Base-by-base conservation (phyloP, 805 yeast species). In the Kluyveromyces lactis region DNA sequence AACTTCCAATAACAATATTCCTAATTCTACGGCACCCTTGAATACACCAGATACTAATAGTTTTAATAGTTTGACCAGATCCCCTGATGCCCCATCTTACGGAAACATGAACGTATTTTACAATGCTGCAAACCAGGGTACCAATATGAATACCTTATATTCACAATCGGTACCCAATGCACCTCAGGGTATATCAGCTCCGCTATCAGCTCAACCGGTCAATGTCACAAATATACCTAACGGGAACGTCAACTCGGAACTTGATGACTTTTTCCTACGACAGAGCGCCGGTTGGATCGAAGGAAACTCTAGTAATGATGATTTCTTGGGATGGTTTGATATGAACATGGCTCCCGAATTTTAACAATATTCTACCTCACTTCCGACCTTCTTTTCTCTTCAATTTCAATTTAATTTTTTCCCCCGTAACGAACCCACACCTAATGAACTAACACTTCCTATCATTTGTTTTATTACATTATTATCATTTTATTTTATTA, bases 251-350 rank as follows among this genome's bases (percentile, higher is more conserved):
- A 34, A 34, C 21, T 45, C 50, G 8, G 58, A 50, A 18, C 37
- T 77, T 51, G 79, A 81, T 50, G 68, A 69, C 15, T 81, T 83
- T 48, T 77, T 83, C 61, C 86, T 81, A 55, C 86, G 81, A 57
- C 92, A 84, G 49, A 82, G 87, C 19, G 77, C 80, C 26, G 89
- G 86, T 23, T 86, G 95, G 95, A 72, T 80, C 55, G 87, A 85
- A 53, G 80, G 78, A 24, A 85, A 79, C 33, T 51, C 55, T n/a
- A 52, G 51, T 36, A 54, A 56, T 10, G 97, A 89, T 54, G 97
- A 89, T 56, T 82, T 89, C 52, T 65, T 89, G 34, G 97, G 97
- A 10, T 89, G 95, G 95, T 83, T 89, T 67, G 95, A 86, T 56
- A 77, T 79, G 58, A 81, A 81, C 52, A 75, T 74, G 81, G 77